A percentile compares a stretch with the other conserved stretches of the same genome.
phyloP scores from a whole-genome alignment of 2,329 filamentous ascomycete genomes.

The Phialocephala subalpina region DNA sequence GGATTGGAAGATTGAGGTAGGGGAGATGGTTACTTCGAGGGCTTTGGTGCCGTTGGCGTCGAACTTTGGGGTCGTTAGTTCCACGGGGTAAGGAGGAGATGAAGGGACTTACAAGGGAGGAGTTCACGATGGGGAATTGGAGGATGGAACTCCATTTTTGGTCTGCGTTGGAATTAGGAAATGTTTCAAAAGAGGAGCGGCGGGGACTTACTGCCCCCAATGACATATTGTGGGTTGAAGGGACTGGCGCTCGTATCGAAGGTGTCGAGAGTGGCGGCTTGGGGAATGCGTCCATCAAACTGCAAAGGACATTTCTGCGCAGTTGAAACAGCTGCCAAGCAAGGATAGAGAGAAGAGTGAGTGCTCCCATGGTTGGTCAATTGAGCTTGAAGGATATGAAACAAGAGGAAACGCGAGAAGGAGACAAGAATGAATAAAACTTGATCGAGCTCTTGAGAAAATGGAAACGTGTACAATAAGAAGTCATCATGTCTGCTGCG shows the following conservation, averaged over 20 bases:
- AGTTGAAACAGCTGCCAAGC: conserved; percentile 21
- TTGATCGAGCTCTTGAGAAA: not conserved
- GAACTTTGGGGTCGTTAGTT: conserved; percentile 21
- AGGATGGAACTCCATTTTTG: conserved; percentile 60
- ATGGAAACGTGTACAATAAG: not conserved
- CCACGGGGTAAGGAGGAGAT: not conserved
- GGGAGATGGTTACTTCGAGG: conserved; percentile 33
- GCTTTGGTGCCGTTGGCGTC: conserved; percentile 29
- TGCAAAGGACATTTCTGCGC: conserved; percentile 49
- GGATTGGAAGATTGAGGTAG: conserved; percentile 60
- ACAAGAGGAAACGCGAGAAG: not conserved
- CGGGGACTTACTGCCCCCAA: conserved; percentile 46
- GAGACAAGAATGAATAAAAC: not conserved
- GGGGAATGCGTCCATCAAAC: conserved; percentile 57
- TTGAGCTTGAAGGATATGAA: not conserved
- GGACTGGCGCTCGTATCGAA: conserved; percentile 53
- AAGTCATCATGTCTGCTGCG: not conserved
- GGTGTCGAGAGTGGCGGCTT: conserved; percentile 45
- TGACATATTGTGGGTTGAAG: conserved; percentile 61
- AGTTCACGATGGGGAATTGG: conserved; percentile 52
- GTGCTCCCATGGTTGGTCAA: not conserved
- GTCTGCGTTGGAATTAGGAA: conserved; percentile 41
- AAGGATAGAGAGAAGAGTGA: conserved; percentile 12
- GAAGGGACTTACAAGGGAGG: conserved; percentile 48
- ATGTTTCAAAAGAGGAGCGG: not conserved